These are phyloP conservation scores for Canariomyces notabilis DNA, from an alignment of 2,329 filamentous ascomycete species.

Conservation along the genomic window DNA sequence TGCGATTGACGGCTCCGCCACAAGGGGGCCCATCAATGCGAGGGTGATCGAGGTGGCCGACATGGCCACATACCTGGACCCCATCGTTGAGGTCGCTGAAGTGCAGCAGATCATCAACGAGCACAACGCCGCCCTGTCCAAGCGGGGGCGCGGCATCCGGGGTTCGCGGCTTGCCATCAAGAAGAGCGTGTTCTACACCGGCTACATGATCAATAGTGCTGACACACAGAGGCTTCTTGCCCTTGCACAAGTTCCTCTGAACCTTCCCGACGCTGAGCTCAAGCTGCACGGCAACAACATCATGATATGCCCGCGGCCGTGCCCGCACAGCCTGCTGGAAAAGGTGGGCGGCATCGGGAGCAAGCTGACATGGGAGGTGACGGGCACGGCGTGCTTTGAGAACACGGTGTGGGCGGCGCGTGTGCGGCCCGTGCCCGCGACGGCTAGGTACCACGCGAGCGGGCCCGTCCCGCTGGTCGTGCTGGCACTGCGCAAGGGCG, in stretches of 20 bases:
- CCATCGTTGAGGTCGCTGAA: conserved; percentile 72
- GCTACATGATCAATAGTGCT: conserved; percentile 71
- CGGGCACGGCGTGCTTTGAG: conserved; percentile 67
- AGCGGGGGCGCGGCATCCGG: conserved; percentile 32
- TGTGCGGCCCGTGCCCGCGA: conserved; percentile 65
- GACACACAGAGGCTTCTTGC: conserved; percentile 69
- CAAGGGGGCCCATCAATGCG: conserved; percentile 61
- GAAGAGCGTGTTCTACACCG: conserved; percentile 86
- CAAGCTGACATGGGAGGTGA: conserved; percentile 79
- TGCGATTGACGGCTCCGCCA: conserved; percentile 44
- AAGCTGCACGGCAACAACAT: conserved; percentile 85
- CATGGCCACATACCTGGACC: conserved; percentile 66
- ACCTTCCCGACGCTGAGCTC: conserved; percentile 63
- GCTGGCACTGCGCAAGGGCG: conserved; percentile 70
- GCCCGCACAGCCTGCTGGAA: conserved; percentile 65
- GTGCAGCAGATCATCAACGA: conserved; percentile 85
- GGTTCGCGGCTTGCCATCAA: conserved; percentile 62
- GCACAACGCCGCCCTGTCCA: conserved; percentile 63
- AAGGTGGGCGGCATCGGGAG: conserved; percentile 84
- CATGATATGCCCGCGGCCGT: conserved; percentile 76
- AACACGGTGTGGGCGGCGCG: conserved; percentile 83
- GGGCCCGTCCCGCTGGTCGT: conserved; percentile 75
- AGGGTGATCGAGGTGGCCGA: conserved; percentile 88
- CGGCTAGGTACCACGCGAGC: conserved; percentile 69
- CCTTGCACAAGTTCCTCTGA: conserved; percentile 60